Evolutionary conservation across 345 rosid genomes (phyloP).

Genomic region (Populus nigra): DNA sequence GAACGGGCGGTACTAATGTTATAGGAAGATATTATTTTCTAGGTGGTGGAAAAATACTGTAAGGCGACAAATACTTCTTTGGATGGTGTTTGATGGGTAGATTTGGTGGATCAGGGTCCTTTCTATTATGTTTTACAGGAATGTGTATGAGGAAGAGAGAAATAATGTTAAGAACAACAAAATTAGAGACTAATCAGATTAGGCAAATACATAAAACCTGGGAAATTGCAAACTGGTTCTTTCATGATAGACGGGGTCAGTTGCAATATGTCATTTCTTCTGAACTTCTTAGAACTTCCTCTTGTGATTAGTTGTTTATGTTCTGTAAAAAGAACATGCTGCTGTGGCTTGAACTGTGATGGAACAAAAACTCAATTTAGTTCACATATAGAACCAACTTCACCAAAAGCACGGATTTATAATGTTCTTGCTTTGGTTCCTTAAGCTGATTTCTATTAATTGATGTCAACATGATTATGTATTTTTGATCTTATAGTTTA

Average conservation of each 20-base stretch:
- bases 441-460: not conserved
- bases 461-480: not conserved
- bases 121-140: not conserved
- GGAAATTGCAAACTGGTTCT: not conserved
- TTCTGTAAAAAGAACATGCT: not conserved
- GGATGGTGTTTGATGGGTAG: not conserved
- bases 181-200: not conserved
- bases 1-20: not conserved
- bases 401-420: not conserved
- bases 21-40: not conserved
- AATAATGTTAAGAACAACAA: not conserved
- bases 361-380: not conserved
- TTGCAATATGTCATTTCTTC: not conserved
- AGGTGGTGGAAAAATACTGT: not conserved
- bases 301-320: not conserved
- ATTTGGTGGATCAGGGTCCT: not conserved
- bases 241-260: not conserved
- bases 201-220: not conserved
- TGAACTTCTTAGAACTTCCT: not conserved
- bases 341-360: not conserved
- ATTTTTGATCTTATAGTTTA: not conserved
- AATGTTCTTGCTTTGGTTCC: not conserved
- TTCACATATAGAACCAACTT: not conserved
- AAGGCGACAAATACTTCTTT: not conserved
- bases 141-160: not conserved